phyloP scores from a whole-genome alignment of 306 rosid genomes.

The Elaeagnus macrophylla region DNA sequence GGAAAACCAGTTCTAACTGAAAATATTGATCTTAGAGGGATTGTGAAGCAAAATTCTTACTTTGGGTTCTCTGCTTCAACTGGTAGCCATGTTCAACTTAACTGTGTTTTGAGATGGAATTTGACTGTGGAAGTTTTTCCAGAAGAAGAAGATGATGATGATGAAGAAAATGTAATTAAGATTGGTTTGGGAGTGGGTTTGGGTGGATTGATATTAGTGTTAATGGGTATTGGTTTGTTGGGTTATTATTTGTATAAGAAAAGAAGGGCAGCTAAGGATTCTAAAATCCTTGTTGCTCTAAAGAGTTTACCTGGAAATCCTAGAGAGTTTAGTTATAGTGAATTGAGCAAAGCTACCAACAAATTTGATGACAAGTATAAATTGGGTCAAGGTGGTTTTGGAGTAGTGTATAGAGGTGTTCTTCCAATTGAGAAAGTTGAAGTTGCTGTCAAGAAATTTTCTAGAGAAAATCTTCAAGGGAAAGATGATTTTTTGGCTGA shows the following conservation, averaged over 20 bases:
- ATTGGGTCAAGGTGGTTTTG: slow-evolving; percentile 67
- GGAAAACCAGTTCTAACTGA: slow-evolving; percentile 25
- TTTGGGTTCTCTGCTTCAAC: slow-evolving; percentile 75
- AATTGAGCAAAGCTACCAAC: slow-evolving; percentile 22
- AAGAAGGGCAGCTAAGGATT: slow-evolving; percentile 15
- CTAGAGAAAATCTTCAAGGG: slow-evolving; percentile 51
- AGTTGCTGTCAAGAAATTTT: slow-evolving; percentile 68
- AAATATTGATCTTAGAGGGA: slow-evolving; percentile 20
- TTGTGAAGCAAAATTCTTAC: slow-evolving; percentile 30
- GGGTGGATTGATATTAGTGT: slow-evolving; percentile 13
- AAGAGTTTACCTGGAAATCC: slow-evolving; percentile 70
- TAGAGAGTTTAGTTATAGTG: slow-evolving; percentile 42
- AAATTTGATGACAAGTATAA: slow-evolving; percentile 42
- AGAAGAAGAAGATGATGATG: neutral
- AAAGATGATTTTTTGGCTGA: slow-evolving; percentile 70
- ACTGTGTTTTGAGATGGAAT: slow-evolving; percentile 63
- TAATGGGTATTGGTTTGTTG: slow-evolving; percentile 16
- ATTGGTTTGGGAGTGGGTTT: slow-evolving; percentile 25
- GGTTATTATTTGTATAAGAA: slow-evolving; percentile 13
- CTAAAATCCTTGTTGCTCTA: slow-evolving; percentile 46
- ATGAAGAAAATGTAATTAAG: too few species aligned
- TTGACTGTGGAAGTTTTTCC: slow-evolving; percentile 39
- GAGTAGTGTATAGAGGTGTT: slow-evolving; percentile 51
- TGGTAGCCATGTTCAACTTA: slow-evolving; percentile 33
- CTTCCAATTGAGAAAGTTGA: slow-evolving; percentile 32